These are phyloP conservation scores for Carallia pectinifolia DNA, from an alignment of 345 rosid genomes.

Conservation along the genomic window DNA sequence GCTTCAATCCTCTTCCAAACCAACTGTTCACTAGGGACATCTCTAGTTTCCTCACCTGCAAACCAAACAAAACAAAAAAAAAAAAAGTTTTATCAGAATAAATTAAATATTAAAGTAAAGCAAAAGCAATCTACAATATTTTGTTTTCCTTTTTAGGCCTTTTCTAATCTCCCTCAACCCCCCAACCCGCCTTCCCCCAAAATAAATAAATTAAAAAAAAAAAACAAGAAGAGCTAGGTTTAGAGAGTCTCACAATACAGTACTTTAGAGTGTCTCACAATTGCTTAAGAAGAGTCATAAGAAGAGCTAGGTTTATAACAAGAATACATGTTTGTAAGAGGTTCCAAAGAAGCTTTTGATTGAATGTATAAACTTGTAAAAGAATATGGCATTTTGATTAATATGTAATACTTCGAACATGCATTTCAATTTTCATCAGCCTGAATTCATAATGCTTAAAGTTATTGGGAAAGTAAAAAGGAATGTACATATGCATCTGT, in stretches of 20 bases:
- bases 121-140: constrained; percentile 1
- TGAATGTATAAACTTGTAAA: no score
- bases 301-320: neutral
- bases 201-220: neutral
- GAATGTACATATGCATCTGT: no score
- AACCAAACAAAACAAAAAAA: neutral
- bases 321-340: no score
- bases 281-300: no score
- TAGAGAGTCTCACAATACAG: no score
- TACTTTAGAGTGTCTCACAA: neutral
- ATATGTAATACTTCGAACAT: no score
- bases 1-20: constrained; percentile 67
- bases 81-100: constrained; percentile 5
- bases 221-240: neutral
- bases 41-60: constrained; percentile 92
- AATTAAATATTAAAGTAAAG: constrained; percentile 1
- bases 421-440: no score
- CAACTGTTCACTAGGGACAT: constrained; percentile 49
- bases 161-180: neutral
- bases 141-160: neutral
- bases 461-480: no score
- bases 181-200: neutral
- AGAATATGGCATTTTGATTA: no score
- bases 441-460: no score
- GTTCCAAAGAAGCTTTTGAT: no score